Conservation (phyloP, 805 yeast genomes). For the Candida orba region DNA sequence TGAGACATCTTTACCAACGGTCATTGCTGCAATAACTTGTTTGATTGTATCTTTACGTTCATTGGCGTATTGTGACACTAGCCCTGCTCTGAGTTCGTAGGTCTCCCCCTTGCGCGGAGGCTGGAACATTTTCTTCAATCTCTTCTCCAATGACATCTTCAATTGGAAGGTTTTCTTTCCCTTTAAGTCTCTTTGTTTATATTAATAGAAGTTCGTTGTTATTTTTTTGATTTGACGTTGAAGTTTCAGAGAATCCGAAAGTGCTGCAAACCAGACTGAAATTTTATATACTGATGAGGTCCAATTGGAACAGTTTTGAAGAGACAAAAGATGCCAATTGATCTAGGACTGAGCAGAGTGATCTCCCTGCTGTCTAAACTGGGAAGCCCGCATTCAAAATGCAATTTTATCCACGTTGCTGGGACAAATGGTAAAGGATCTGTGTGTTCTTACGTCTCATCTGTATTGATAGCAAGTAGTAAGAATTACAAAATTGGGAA, state of each 20-base stretch:
- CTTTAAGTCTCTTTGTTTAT: neutral
- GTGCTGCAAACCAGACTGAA: too few species aligned
- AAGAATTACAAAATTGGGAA: constrained; percentile 50
- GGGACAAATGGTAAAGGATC: constrained; percentile 98
- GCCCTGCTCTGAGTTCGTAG: constrained; percentile 82
- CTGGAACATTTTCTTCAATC: constrained; percentile 49
- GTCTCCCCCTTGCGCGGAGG: constrained; percentile 68
- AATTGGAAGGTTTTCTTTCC: neutral
- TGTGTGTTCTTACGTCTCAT: constrained; percentile 72
- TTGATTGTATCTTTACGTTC: constrained; percentile 97
- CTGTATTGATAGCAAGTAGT: constrained; percentile 44
- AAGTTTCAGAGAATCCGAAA: too few species aligned
- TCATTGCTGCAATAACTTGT: constrained; percentile 96
- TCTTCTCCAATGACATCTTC: constrained; percentile 37
- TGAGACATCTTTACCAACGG: constrained; percentile 93
- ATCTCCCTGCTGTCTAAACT: constrained; percentile 37
- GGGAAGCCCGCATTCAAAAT: constrained; percentile 62
- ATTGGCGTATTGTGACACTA: constrained; percentile 89
- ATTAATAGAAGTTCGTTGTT: neutral
- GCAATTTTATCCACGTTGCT: constrained; percentile 79
- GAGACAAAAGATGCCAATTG: constrained; percentile 30
- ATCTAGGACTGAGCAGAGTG: constrained; percentile 52
- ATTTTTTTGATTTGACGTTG: neutral
- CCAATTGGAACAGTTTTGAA: neutral
- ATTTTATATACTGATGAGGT: too few species aligned